These are phyloP conservation scores for Hemisphaericaspora lyxosophila DNA, from an alignment of 1,139 yeast species.

Conservation along the genomic window DNA sequence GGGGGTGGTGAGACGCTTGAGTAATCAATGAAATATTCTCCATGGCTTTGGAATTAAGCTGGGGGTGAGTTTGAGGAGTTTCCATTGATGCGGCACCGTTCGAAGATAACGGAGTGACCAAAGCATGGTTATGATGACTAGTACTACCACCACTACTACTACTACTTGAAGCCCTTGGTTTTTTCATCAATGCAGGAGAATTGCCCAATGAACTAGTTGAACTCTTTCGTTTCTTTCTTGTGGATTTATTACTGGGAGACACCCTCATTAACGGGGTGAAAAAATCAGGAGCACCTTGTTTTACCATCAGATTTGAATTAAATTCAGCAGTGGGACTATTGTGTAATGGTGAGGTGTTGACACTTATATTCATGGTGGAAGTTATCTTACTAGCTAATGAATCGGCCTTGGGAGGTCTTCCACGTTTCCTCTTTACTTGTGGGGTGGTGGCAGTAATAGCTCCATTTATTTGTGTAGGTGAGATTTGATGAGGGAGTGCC, in stretches of 20 bases:
- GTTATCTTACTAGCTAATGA: constrained; percentile 43
- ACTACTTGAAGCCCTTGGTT: constrained; percentile 10
- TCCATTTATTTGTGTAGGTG: not conserved
- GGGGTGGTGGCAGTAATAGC: constrained; percentile 13
- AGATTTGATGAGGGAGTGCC: not conserved
- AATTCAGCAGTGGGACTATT: constrained; percentile 35
- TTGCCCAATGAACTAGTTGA: constrained; percentile 7
- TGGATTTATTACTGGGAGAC: constrained; percentile 29
- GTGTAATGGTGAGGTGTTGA: constrained; percentile 36
- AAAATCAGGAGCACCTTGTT: constrained; percentile 46
- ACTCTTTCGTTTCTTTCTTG: constrained; percentile 15
- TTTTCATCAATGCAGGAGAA: constrained; percentile 15
- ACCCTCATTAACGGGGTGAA: constrained; percentile 51
- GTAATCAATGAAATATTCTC: constrained; percentile 31
- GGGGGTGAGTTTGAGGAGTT: constrained; percentile 20
- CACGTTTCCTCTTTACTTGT: constrained; percentile 41
- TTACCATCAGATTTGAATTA: constrained; percentile 41
- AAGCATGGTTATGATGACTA: constrained; percentile 11
- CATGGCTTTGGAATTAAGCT: constrained; percentile 34
- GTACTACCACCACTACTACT: not conserved
- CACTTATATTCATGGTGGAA: constrained; percentile 43
- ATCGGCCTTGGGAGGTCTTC: constrained; percentile 49
- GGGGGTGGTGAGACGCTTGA: constrained; percentile 8
- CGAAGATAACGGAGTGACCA: constrained; percentile 25
- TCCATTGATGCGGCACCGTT: constrained; percentile 16